phyloP scores from a whole-genome alignment of 2,329 filamentous ascomycete genomes.

The Chalaropsis ovoidea region DNA sequence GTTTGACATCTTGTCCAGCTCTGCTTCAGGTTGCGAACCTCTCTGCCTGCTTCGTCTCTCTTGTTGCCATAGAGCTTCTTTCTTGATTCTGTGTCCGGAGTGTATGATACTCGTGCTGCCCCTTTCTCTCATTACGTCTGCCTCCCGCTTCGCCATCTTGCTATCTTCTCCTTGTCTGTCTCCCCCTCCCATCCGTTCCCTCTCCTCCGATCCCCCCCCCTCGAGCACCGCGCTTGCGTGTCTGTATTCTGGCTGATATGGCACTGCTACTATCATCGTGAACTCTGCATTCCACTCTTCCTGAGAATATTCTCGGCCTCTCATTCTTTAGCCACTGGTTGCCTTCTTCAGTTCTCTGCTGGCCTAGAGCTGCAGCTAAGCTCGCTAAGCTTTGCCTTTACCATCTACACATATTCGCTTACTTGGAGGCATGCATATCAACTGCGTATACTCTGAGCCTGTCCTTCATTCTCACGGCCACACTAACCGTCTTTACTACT shows the following conservation, averaged over 20 bases:
- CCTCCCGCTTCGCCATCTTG: conserved; percentile 19
- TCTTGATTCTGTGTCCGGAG: neutral
- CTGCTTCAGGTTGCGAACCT: neutral
- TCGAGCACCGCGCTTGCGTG: conserved; percentile 14
- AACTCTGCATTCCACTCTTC: conserved; percentile 1
- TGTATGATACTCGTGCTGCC: neutral
- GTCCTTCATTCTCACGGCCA: conserved; percentile 14
- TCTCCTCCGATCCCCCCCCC: conserved; percentile 22
- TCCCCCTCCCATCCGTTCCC: conserved; percentile 13
- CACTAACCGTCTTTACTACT: conserved; percentile 1
- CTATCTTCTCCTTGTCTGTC: neutral
- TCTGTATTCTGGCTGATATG: conserved; percentile 20
- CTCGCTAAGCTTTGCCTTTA: conserved; percentile 1
- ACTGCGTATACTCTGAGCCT: neutral
- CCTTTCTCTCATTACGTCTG: conserved; percentile 15
- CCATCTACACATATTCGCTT: neutral
- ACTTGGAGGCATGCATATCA: neutral
- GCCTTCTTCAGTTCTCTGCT: conserved; percentile 18
- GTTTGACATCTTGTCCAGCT: conserved; percentile 2
- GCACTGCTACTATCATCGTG: conserved; percentile 14
- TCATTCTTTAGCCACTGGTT: conserved; percentile 11
- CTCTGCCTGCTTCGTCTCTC: neutral
- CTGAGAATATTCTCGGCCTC: conserved; percentile 7
- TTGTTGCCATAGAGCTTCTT: neutral
- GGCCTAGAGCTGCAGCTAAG: conserved; percentile 19